These are phyloP conservation scores for Eragrostis tef DNA, from an alignment of 202 grass and related monocot species.

Conservation along the genomic window DNA sequence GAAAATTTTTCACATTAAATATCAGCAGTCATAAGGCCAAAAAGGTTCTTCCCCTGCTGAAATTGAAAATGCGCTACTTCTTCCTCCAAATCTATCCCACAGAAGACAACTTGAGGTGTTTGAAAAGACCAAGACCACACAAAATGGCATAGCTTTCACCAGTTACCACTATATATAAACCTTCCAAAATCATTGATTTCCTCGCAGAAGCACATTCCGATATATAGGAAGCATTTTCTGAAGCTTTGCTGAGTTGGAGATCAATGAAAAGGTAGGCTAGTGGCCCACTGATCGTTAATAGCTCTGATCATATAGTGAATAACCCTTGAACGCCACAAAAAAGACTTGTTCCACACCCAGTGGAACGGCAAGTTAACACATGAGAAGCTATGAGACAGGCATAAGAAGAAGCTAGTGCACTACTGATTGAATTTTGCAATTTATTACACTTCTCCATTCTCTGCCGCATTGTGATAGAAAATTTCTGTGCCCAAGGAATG, in stretches of 20 bases:
- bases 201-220: background rate
- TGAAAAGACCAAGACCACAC: background rate
- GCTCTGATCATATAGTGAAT: constrained; percentile 23
- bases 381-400: background rate
- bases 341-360: background rate
- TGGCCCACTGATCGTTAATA: background rate
- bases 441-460: constrained; percentile 16
- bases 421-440: background rate
- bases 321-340: background rate
- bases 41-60: background rate
- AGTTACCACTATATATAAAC: constrained; percentile 4
- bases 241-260: background rate
- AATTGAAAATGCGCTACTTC: background rate
- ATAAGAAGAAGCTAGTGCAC: background rate
- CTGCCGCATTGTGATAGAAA: background rate
- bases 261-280: background rate
- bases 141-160: background rate
- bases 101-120: background rate
- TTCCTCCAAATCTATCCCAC: background rate
- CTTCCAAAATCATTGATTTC: constrained; percentile 16
- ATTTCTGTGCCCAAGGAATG: background rate
- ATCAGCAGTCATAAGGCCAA: background rate
- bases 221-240: constrained; percentile 22
- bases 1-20: background rate
- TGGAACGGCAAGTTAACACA: constrained; percentile 21